Conservation (phyloP, 225 moss, liverwort and hornwort species). For the Climacium dendroides region DNA sequence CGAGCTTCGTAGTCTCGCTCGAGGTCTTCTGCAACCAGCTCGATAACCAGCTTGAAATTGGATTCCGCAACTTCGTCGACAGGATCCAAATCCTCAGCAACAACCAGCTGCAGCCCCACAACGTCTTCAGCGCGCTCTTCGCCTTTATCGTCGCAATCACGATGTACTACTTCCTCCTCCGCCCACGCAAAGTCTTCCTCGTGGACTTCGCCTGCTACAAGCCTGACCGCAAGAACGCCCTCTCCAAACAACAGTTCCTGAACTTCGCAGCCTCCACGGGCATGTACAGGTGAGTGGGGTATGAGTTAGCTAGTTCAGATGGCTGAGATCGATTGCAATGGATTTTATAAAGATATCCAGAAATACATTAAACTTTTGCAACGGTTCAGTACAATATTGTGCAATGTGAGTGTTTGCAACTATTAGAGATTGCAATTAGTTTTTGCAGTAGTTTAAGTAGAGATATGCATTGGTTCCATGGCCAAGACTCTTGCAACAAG, state of each 20-base stretch:
- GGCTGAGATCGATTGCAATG: not conserved
- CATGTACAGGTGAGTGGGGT: not conserved
- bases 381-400: not conserved
- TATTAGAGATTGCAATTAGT: not conserved
- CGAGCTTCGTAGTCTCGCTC: conserved; percentile 8
- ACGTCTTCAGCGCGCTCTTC: not conserved
- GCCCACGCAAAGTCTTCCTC: conserved; percentile 23
- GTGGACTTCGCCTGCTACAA: conserved; percentile 37
- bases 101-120: conserved; percentile 33
- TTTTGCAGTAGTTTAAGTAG: not conserved
- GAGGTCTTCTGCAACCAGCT: too few relatives aligned
- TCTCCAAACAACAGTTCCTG: conserved; percentile 13
- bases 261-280: conserved; percentile 8
- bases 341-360: not conserved
- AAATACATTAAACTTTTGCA: not conserved
- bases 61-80: not conserved
- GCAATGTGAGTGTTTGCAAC: not conserved
- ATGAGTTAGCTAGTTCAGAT: not conserved
- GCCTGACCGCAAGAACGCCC: not conserved
- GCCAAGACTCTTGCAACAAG: not conserved
- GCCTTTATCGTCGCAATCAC: not conserved
- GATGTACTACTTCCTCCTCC: conserved; percentile 9
- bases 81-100: conserved; percentile 17
- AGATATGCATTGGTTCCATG: not conserved
- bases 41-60: not conserved